phyloP scores from a whole-genome alignment of 495 filamentous ascomycete species.

The Aspergillus nanangensis region DNA sequence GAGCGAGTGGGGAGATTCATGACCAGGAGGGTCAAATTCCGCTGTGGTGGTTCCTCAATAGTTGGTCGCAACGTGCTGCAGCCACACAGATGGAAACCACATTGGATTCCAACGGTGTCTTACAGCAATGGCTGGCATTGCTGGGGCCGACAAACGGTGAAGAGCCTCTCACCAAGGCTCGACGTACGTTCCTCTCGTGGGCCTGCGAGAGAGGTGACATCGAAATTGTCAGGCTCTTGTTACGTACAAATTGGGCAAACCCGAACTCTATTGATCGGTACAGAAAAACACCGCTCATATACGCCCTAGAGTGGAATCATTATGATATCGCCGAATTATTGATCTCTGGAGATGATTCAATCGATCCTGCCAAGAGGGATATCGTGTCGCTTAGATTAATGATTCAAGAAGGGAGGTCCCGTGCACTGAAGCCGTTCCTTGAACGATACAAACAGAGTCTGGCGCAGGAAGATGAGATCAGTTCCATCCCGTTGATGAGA shows the following conservation, averaged over 20 bases:
- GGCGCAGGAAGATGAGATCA: conserved; percentile 8
- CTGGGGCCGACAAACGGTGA: conserved; percentile 3
- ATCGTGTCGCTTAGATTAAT: conserved; percentile 8
- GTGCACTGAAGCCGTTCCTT: conserved; percentile 10
- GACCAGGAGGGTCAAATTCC: conserved; percentile 12
- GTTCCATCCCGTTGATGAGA: conserved; percentile 8
- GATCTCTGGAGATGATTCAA: background rate
- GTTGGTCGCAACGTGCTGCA: too few species aligned
- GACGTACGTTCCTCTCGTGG: conserved; percentile 14
- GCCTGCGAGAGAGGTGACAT: conserved; percentile 9
- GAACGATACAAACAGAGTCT: conserved; percentile 9
- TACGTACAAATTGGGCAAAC: conserved; percentile 10
- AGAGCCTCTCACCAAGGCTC: conserved; percentile 10
- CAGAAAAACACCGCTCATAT: conserved; percentile 17
- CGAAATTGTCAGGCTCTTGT: conserved; percentile 3
- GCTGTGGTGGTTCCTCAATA: conserved; percentile 12
- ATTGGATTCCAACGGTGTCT: background rate
- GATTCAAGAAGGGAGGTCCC: conserved; percentile 10
- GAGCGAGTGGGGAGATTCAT: conserved; percentile 9
- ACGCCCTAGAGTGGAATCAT: conserved; percentile 12
- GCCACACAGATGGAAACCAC: background rate
- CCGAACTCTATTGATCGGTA: conserved; percentile 13
- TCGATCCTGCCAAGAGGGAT: conserved; percentile 1
- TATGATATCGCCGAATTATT: conserved; percentile 8
- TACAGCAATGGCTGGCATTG: conserved; percentile 5